Evolutionary conservation across 1,284 basidiomycete species (phyloP), one percentile per base, ranked within the genome.

Genomic region (Moesziomyces parantarcticus): DNA sequence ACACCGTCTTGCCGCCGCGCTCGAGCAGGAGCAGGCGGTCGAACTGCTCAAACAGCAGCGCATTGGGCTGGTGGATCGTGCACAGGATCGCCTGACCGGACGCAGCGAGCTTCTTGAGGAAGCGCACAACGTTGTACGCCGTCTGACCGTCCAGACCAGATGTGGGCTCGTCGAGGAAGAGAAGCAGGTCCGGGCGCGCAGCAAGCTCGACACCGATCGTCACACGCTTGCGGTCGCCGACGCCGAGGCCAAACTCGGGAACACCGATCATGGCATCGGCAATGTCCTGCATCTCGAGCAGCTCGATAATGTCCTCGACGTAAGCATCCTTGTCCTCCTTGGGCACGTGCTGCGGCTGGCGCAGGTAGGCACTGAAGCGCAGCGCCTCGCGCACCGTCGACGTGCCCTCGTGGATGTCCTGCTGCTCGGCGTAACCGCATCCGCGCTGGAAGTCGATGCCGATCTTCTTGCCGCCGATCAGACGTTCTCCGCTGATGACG

Each of bases 361-460:
- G 89, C 8, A 96, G 86, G 67, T 89, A 87, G 0, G 93, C 93
- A 10, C 90, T 92, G 85, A 95, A 94, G 22, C 88, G 85, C 0
- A 97, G 85, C 0, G 93, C 92, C 79, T 97, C 93, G 25, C 92
- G 88, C 8, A 96, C 93, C 8, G 90, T 88, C 5, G 92, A 89
- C 13, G 91, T 93, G 67, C 89, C 90, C 84, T 93, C 92, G 83
- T 95, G 93, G 32, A 82, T 74, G 78, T 95, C 93, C 88, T 91
- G 90, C 85, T 94, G 92, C 80, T 93, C 91, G 36, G 91, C 92
- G 48, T 78, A 81, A 46, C 86, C 88, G 43, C 87, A 88, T 39
- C 86, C 86, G 55, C 88, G 85, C 78, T 90, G 89, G 87, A 94
- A 95, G 70, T 92, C 90, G 13, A 85, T 74, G 2, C 91, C 91